phyloP scores from a whole-genome alignment of 495 filamentous ascomycete species.

The Echria macrotheca region DNA sequence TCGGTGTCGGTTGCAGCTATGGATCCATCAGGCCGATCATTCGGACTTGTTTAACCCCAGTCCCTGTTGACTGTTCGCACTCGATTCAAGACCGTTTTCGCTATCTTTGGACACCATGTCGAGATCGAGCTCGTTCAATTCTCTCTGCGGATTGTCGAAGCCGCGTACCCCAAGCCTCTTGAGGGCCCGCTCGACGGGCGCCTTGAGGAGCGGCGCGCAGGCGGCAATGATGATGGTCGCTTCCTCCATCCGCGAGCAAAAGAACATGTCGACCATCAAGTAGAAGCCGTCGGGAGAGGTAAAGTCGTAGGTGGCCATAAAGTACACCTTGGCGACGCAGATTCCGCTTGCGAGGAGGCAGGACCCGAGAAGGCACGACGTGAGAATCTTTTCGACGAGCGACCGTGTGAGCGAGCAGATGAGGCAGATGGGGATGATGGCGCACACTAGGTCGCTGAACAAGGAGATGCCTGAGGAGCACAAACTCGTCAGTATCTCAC shows the following conservation, averaged over 20 bases:
- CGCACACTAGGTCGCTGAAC: conserved; percentile 4
- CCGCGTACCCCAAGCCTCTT: not conserved
- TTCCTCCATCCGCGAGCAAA: conserved; percentile 1
- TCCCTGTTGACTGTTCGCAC: too few relatives aligned
- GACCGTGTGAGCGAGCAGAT: conserved; percentile 1
- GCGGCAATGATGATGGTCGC: not conserved
- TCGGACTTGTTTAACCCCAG: too few relatives aligned
- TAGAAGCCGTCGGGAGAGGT: not conserved
- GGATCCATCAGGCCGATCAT: too few relatives aligned
- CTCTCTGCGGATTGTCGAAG: not conserved
- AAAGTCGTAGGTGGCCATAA: conserved; percentile 2
- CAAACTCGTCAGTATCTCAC: too few relatives aligned
- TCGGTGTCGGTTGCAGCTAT: too few relatives aligned
- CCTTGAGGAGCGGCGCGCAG: not conserved
- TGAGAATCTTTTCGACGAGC: conserved; percentile 5
- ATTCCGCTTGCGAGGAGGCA: conserved; percentile 2
- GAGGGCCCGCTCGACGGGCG: not conserved
- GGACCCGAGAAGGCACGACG: not conserved
- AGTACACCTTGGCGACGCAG: conserved; percentile 3
- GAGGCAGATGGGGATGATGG: not conserved
- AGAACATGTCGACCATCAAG: conserved; percentile 5
- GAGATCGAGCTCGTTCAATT: not conserved
- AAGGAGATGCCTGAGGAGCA: not conserved
- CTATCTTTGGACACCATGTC: too few relatives aligned
- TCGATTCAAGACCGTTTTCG: too few relatives aligned